A percentile compares a stretch with the other conserved stretches of the same genome.
phyloP scores from a whole-genome alignment of 768 basidiomycete species.

The Imleria badia region DNA sequence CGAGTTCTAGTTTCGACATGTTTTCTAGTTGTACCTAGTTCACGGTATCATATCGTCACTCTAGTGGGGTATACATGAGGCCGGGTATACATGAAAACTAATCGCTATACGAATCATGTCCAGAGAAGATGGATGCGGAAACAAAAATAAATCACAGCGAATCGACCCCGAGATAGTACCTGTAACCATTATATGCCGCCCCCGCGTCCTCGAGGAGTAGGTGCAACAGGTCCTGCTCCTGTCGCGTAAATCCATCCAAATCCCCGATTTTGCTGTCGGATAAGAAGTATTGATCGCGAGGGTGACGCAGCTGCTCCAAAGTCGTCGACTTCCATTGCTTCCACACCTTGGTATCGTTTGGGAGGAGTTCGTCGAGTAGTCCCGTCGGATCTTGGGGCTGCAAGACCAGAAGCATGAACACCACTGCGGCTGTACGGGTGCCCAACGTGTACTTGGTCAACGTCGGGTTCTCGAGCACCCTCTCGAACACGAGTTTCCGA shows the following conservation, averaged over 20 bases:
- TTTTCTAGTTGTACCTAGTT: too few relatives aligned
- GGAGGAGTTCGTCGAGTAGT: conserved; percentile 15
- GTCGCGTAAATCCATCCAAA: conserved; percentile 4
- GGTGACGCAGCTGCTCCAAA: not conserved
- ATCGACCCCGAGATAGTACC: conserved; percentile 5
- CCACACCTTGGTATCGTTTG: conserved; percentile 25
- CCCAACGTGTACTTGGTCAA: conserved; percentile 16
- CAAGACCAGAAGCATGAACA: conserved; percentile 18
- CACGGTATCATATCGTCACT: too few relatives aligned
- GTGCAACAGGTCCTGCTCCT: conserved; percentile 8
- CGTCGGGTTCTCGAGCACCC: conserved; percentile 9
- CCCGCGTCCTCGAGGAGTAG: conserved; percentile 12
- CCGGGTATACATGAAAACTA: too few relatives aligned
- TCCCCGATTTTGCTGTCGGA: not conserved
- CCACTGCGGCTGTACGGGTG: conserved; percentile 16
- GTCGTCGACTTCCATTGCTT: conserved; percentile 16
- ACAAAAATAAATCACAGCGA: not conserved
- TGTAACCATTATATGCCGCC: conserved; percentile 16
- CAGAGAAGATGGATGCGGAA: too few relatives aligned
- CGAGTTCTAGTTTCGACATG: too few relatives aligned
- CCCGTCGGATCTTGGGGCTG: not conserved
- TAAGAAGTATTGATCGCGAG: not conserved
- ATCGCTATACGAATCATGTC: too few relatives aligned
- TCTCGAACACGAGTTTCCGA: conserved; percentile 12
- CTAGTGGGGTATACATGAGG: too few relatives aligned